These are phyloP conservation scores for Phaeotremella skinneri DNA, from an alignment of 768 basidiomycete species.

Conservation along the genomic window DNA sequence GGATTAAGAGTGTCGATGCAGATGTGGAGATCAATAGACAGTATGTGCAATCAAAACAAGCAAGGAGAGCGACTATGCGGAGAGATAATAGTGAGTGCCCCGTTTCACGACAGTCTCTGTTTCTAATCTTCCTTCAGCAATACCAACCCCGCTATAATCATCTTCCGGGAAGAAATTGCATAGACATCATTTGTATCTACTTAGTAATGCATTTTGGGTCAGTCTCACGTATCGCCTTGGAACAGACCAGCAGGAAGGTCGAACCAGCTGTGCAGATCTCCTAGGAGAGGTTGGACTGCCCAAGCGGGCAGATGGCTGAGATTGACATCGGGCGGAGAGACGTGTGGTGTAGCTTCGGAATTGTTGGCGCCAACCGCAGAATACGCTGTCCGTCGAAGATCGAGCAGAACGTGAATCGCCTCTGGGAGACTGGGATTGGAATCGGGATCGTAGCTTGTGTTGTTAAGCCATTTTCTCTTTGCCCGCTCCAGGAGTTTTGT, in stretches of 20 bases:
- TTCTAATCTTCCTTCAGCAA: not conserved
- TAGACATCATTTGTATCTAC: not conserved
- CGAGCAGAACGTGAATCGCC: slow-evolving; percentile 48
- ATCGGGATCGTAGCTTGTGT: slow-evolving; percentile 10
- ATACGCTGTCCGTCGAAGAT: slow-evolving; percentile 47
- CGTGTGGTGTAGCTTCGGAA: slow-evolving; percentile 43
- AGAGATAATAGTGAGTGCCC: too few species aligned
- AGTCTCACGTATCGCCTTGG: slow-evolving; percentile 16
- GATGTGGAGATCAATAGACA: not conserved
- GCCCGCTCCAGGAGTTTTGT: slow-evolving; percentile 47
- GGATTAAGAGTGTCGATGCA: not conserved
- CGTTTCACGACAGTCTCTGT: too few species aligned
- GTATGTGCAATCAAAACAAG: slow-evolving; percentile 1
- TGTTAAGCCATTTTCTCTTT: slow-evolving; percentile 41
- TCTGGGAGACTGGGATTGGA: slow-evolving; percentile 37
- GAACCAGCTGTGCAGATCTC: slow-evolving; percentile 48
- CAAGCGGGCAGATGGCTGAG: slow-evolving; percentile 38
- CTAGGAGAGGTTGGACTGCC: slow-evolving; percentile 41
- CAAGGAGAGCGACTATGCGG: not conserved
- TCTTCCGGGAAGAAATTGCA: too few species aligned
- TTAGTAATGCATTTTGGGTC: not conserved
- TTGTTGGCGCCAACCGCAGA: slow-evolving; percentile 34
- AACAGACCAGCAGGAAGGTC: slow-evolving; percentile 44
- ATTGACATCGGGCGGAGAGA: slow-evolving; percentile 34
- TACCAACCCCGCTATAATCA: not conserved